Conservation (phyloP, 257 asterid species). For the Rubia yunnanensis region DNA sequence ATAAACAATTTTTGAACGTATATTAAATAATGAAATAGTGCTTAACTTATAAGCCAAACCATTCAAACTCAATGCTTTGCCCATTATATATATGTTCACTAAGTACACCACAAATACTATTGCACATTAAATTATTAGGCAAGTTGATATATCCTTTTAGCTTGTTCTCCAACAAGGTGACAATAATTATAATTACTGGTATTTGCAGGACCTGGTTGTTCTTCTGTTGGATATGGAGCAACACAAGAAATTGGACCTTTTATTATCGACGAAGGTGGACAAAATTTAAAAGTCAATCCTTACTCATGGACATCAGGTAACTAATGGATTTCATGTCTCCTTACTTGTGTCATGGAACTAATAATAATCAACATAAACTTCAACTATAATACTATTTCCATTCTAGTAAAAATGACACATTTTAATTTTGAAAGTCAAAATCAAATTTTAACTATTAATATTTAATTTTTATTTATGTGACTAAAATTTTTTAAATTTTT, state of each 20-base stretch:
- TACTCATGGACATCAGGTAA: constrained; percentile 84
- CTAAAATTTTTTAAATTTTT: no score
- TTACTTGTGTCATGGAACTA: no score
- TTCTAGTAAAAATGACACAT: no score
- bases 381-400: no score
- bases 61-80: no score
- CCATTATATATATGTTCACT: neutral
- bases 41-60: no score
- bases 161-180: constrained; percentile 12
- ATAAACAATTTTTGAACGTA: no score
- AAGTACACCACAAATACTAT: constrained; percentile 5
- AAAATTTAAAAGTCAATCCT: constrained; percentile 48
- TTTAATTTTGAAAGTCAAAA: no score
- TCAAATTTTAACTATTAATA: no score
- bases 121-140: neutral
- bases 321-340: neutral
- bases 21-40: no score
- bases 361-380: no score
- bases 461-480: no score
- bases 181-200: constrained; percentile 2
- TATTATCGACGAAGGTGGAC: constrained; percentile 49
- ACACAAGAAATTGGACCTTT: constrained; percentile 97
- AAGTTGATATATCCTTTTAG: neutral
- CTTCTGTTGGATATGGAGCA: constrained; percentile 98
- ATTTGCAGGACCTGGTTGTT: constrained; percentile 88